Conservation (phyloP, 2,329 filamentous ascomycete species). For the Colletotrichum neosansevieriae region DNA sequence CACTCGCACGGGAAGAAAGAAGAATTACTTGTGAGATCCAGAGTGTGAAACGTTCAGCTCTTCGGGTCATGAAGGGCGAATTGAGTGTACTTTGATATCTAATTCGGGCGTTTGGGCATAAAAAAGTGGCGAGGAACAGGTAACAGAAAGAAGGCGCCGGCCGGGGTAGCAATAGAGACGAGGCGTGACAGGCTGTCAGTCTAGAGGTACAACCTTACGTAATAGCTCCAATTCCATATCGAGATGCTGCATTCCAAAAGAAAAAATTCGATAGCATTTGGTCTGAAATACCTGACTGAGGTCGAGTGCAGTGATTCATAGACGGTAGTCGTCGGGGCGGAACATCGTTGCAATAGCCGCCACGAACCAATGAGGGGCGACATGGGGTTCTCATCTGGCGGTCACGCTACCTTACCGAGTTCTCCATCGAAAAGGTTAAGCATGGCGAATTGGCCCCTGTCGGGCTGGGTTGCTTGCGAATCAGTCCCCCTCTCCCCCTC, state of each 20-base stretch:
- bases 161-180: background rate
- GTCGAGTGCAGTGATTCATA: too few species aligned
- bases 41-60: too few species aligned
- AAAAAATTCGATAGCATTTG: too few species aligned
- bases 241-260: too few species aligned
- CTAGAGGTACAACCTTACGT: background rate
- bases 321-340: background rate
- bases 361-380: constrained; percentile 20
- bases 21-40: constrained; percentile 84
- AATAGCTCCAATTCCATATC: background rate
- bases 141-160: background rate
- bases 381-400: background rate
- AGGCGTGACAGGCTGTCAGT: background rate
- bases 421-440: constrained; percentile 22
- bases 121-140: background rate
- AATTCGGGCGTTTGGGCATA: background rate
- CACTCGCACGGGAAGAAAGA: constrained; percentile 92
- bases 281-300: too few species aligned
- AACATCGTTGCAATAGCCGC: constrained; percentile 2
- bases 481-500: background rate
- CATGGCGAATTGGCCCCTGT: constrained; percentile 8
- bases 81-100: too few species aligned
- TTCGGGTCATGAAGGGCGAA: too few species aligned
- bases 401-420: constrained; percentile 2
- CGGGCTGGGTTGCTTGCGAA: constrained; percentile 15